A percentile compares a stretch with the other conserved stretches of the same genome.
Conservation (phyloP, 805 yeast species). For the Yarrowia bubula region DNA sequence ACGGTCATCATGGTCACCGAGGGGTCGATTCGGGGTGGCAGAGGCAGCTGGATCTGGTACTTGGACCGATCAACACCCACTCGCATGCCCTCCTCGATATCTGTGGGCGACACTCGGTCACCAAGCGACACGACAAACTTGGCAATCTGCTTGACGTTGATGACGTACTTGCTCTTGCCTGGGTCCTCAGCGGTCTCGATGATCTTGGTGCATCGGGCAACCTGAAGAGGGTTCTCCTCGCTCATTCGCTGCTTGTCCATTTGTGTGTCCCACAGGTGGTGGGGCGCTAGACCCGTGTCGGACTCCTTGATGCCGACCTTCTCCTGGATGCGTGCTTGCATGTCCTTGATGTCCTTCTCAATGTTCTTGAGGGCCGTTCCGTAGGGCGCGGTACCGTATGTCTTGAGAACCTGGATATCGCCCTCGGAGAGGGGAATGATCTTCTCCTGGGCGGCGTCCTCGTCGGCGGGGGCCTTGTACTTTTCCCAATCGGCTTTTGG, state of each 20-base stretch:
- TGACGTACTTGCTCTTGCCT: slow-evolving; percentile 87
- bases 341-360: slow-evolving; percentile 80
- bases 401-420: slow-evolving; percentile 94
- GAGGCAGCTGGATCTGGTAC: slow-evolving; percentile 93
- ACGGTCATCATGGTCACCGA: slow-evolving; percentile 99
- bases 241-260: slow-evolving; percentile 93
- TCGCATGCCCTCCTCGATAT: slow-evolving; percentile 99
- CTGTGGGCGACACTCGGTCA: slow-evolving; percentile 96
- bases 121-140: slow-evolving; percentile 96
- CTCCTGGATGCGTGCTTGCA: slow-evolving; percentile 87
- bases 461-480: slow-evolving; percentile 83
- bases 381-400: slow-evolving; percentile 97
- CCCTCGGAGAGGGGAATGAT: slow-evolving; percentile 89
- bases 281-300: slow-evolving; percentile 97
- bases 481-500: slow-evolving; percentile 99
- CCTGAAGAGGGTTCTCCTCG: slow-evolving; percentile 95
- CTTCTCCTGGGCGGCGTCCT: slow-evolving; percentile 60
- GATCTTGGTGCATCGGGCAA: slow-evolving; percentile 97
- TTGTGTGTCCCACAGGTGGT: slow-evolving; percentile 94
- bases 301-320: slow-evolving; percentile 82
- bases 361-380: slow-evolving; percentile 74
- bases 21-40: slow-evolving; percentile 98
- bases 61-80: slow-evolving; percentile 98
- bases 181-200: slow-evolving; percentile 60
- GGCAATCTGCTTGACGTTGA: slow-evolving; percentile 96